Evolutionary conservation across 78 protist genomes (phyloP).

Genomic region (Capsaspora owczarzaki): DNA sequence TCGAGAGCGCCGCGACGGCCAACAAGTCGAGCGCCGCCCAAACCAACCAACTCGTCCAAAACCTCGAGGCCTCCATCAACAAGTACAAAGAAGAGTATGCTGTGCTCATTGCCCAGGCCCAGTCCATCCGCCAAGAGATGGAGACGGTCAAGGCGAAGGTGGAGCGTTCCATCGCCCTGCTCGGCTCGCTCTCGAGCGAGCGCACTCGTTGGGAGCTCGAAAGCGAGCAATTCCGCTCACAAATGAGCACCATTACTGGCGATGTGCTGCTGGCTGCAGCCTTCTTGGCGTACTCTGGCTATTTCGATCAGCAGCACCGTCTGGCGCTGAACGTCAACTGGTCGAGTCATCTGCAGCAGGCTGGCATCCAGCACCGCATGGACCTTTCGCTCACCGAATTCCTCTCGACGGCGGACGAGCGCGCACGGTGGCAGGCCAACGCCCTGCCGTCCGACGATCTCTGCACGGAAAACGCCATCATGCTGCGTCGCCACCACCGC

Average conservation of each 20-base stretch:
- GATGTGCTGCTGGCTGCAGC: conserved; percentile 68
- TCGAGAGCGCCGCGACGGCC: conserved; percentile 4
- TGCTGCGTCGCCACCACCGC: conserved; percentile 35
- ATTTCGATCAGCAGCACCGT: conserved; percentile 58
- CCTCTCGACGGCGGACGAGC: conserved; percentile 53
- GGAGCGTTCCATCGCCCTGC: conserved; percentile 54
- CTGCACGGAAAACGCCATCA: conserved; percentile 57
- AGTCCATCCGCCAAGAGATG: conserved; percentile 30
- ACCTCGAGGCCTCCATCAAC: conserved; percentile 38
- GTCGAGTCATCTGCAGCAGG: conserved; percentile 24
- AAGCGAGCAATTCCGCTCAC: not conserved
- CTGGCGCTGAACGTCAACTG: conserved; percentile 17
- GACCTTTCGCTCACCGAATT: not conserved
- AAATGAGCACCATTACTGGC: conserved; percentile 23
- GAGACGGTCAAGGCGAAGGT: conserved; percentile 41
- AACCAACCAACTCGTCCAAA: conserved; percentile 20
- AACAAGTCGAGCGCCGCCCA: not conserved
- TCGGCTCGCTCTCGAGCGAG: conserved; percentile 51
- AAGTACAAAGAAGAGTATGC: conserved; percentile 42
- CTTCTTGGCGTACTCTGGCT: conserved; percentile 68
- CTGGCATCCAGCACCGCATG: conserved; percentile 2
- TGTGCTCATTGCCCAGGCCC: conserved; percentile 18
- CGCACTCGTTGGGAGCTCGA: conserved; percentile 48
- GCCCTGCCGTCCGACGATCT: conserved; percentile 70
- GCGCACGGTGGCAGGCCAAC: conserved; percentile 54